Evolutionary conservation across 768 basidiomycete species (phyloP), one percentile per base, ranked within the genome.

Genomic region (Lactarius deliciosus): DNA sequence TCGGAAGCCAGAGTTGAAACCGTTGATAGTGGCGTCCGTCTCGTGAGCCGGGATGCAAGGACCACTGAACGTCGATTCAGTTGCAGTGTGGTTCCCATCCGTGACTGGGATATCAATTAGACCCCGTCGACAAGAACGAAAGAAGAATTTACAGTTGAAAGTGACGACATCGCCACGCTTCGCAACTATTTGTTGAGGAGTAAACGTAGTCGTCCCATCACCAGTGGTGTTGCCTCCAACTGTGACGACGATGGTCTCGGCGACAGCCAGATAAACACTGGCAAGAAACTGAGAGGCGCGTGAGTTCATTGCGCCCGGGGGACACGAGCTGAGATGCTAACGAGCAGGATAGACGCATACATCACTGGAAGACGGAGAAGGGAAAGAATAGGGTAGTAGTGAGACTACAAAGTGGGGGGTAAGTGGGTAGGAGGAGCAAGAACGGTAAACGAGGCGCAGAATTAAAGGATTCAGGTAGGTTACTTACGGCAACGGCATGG

Each of bases 1-100:
- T 61, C 84, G 82, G 74, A 83, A 80, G 66, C 76, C 77, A 11
- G 85, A 85, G 76, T 85, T 74, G 74, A 89, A 88, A 10, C 85
- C 85, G 71, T 87, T 86, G 69, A 84, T 76, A 36, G 82, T 79
- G 57, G 64, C 36, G 73, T 86, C 77, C 40, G 81, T 78, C 15
- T 77, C 72, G 71, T 85, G 81, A 2, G 79, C 79, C n/a, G 81
- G 80, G 59, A 82, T 75, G 70, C 87, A 89, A 7, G 86, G 87
- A 43, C 56, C 68, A 15, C 76, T 78, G 72, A 88, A 89, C 3
- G 80, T 79, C 11, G 86, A 85, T 74, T 87, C 82, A 0, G 80
- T 86, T 45, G 78, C 85, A 25, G 72, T 70, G 45, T 71, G 71
- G 57, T 72, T 73, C 30, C 72, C 72, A 22, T 2, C n/a, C 16